Evolutionary conservation across 371 early-diverging fungal species (phyloP).

Genomic region (Capniomyces stellatus): DNA sequence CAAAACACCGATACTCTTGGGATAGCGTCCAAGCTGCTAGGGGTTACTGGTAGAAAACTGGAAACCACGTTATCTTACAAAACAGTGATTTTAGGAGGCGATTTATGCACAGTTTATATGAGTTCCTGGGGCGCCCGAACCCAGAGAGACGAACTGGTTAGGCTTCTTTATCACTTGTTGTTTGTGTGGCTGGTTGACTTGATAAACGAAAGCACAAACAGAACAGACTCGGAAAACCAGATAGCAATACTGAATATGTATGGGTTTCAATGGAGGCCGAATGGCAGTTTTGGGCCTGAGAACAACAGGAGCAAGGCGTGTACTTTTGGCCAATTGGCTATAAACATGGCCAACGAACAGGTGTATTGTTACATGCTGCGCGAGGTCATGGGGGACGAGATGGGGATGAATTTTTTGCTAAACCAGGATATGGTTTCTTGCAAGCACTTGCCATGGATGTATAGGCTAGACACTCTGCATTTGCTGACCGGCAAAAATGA

Average conservation of each 20-base stretch:
- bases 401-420: slow-evolving; percentile 27
- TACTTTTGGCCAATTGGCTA: slow-evolving; percentile 52
- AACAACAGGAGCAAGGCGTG: not conserved
- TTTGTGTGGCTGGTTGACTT: slow-evolving; percentile 79
- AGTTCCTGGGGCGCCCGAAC: slow-evolving; percentile 47
- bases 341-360: slow-evolving; percentile 70
- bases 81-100: slow-evolving; percentile 45
- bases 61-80: slow-evolving; percentile 47
- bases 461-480: slow-evolving; percentile 9
- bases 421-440: slow-evolving; percentile 32
- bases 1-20: slow-evolving; percentile 48
- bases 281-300: not conserved
- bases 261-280: too few relatives aligned
- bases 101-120: slow-evolving; percentile 71
- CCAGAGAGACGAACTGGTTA: slow-evolving; percentile 67
- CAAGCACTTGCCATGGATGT: slow-evolving; percentile 9
- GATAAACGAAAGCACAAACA: slow-evolving; percentile 46
- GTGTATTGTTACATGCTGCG: slow-evolving; percentile 43
- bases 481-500: slow-evolving; percentile 15
- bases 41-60: slow-evolving; percentile 49
- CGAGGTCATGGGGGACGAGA: slow-evolving; percentile 47
- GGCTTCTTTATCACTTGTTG: slow-evolving; percentile 57
- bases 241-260: slow-evolving; percentile 54
- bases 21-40: slow-evolving; percentile 57
- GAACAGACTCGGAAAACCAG: slow-evolving; percentile 37